phyloP scores from a whole-genome alignment of 106 monocot species.

The Dioscorea dumetorum region DNA sequence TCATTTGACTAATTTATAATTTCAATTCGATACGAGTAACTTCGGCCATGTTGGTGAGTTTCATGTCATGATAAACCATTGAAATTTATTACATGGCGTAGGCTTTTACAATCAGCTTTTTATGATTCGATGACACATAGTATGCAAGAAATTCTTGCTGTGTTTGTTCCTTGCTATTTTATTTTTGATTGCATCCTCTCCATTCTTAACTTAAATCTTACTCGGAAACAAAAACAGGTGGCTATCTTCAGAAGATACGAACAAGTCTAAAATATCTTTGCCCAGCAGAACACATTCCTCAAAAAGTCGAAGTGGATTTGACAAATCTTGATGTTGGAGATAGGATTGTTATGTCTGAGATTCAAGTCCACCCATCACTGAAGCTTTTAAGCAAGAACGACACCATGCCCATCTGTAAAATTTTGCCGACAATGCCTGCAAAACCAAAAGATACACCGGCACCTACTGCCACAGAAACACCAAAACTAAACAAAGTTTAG shows the following conservation, averaged over 20 bases:
- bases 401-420: slow-evolving; percentile 40
- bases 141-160: background rate
- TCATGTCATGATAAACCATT: background rate
- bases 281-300: slow-evolving; percentile 67
- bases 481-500: background rate
- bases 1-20: no score
- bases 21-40: no score
- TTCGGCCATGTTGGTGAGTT: no score
- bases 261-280: slow-evolving; percentile 58
- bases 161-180: background rate
- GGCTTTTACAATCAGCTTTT: background rate
- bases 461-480: slow-evolving; percentile 4
- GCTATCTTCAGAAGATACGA: slow-evolving; percentile 72
- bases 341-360: slow-evolving; percentile 42
- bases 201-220: background rate
- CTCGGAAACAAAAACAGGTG: slow-evolving; percentile 31
- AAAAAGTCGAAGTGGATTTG: slow-evolving; percentile 74
- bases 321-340: slow-evolving; percentile 72
- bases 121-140: background rate
- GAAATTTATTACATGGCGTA: background rate
- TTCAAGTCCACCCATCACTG: slow-evolving; percentile 54
- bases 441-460: slow-evolving; percentile 3
- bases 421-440: slow-evolving; percentile 38
- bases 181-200: background rate
- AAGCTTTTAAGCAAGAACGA: slow-evolving; percentile 59